Conservation (phyloP, 2,329 filamentous ascomycete genomes). For the Akanthomyces dipterigenus region DNA sequence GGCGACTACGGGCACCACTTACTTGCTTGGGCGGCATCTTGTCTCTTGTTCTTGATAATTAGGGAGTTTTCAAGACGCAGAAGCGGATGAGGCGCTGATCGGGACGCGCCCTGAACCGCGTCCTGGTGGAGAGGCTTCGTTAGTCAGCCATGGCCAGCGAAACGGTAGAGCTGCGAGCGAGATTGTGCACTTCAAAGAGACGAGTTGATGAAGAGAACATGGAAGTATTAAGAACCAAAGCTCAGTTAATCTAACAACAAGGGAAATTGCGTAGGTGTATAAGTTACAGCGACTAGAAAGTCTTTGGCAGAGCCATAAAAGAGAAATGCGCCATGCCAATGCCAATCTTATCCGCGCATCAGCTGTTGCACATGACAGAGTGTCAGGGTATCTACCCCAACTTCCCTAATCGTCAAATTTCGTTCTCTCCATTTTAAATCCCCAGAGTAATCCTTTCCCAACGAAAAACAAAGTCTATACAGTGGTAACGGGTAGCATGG, state of each 20-base stretch:
- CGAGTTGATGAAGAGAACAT: constrained; percentile 11
- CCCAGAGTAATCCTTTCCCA: constrained; percentile 15
- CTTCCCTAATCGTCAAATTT: constrained; percentile 39
- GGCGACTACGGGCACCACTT: constrained; percentile 30
- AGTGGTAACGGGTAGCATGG: constrained; percentile 27
- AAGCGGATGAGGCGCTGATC: not conserved
- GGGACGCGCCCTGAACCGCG: not conserved
- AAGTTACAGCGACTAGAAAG: constrained; percentile 56
- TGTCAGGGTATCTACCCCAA: constrained; percentile 32
- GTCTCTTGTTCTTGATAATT: not conserved
- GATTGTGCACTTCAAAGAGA: not conserved
- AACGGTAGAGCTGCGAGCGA: not conserved
- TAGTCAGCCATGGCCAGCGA: not conserved
- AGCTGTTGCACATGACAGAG: constrained; percentile 33
- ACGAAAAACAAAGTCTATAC: constrained; percentile 35
- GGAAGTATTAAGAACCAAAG: constrained; percentile 26
- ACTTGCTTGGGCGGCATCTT: constrained; percentile 39
- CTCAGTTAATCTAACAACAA: constrained; percentile 24
- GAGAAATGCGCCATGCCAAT: constrained; percentile 40
- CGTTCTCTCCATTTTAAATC: constrained; percentile 37
- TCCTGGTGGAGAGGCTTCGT: constrained; percentile 1
- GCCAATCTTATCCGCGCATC: constrained; percentile 42
- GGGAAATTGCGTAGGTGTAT: constrained; percentile 53
- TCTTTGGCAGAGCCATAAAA: constrained; percentile 37
- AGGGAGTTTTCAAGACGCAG: not conserved